Evolutionary conservation across 176 grass and related monocot species (phyloP).

Genomic region (Eremochloa ophiuroides): DNA sequence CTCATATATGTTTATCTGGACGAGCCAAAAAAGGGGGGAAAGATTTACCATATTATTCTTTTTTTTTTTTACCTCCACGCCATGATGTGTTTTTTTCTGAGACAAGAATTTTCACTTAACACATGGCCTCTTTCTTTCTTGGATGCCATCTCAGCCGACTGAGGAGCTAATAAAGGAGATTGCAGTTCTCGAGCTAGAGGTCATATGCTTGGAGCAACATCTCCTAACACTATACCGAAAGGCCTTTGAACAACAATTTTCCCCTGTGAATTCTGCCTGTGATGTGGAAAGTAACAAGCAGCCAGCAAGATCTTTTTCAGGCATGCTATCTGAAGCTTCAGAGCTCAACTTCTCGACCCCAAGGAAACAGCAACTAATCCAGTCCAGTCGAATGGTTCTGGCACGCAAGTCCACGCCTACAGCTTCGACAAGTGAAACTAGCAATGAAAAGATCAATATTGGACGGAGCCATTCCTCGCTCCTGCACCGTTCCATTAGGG

Average conservation of each 20-base stretch:
- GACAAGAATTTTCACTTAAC: background rate
- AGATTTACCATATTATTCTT: background rate
- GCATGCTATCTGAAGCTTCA: conserved; percentile 29
- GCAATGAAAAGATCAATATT: conserved; percentile 24
- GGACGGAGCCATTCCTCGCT: conserved; percentile 83
- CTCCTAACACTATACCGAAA: conserved; percentile 72
- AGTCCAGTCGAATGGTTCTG: conserved; percentile 38
- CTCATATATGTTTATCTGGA: background rate
- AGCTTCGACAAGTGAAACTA: conserved; percentile 23
- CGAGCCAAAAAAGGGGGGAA: background rate
- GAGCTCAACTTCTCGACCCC: conserved; percentile 35
- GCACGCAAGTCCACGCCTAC: conserved; percentile 49
- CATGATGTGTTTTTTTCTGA: background rate
- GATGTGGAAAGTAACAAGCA: conserved; percentile 19
- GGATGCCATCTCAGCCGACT: conserved; percentile 50
- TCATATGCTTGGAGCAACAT: conserved; percentile 88
- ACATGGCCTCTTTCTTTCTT: background rate
- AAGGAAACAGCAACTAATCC: conserved; percentile 29
- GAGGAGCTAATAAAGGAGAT: conserved; percentile 88
- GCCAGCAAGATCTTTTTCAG: conserved; percentile 38
- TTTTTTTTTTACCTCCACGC: background rate
- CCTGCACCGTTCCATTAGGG: conserved; percentile 67
- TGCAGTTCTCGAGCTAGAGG: conserved; percentile 86
- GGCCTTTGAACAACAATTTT: conserved; percentile 69
- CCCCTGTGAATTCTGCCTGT: conserved; percentile 15